These are phyloP conservation scores for Alternaria viburni DNA, from an alignment of 2,329 filamentous ascomycete species.

Conservation along the genomic window DNA sequence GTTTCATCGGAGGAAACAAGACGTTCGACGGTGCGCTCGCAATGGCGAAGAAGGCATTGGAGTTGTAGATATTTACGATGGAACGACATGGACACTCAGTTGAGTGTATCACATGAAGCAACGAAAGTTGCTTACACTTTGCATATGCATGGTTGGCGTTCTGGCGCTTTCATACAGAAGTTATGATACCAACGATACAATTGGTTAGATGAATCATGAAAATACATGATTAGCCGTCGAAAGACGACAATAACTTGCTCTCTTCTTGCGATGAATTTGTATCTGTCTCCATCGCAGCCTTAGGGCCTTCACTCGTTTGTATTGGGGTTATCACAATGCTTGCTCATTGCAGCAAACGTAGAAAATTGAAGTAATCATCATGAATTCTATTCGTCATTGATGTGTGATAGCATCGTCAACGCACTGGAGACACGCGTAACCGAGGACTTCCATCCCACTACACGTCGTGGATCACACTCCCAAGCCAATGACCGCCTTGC, in stretches of 20 bases:
- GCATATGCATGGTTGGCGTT: constrained; percentile 40
- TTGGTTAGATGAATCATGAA: constrained; percentile 18
- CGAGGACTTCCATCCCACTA: background rate
- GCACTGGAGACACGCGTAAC: background rate
- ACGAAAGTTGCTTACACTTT: constrained; percentile 24
- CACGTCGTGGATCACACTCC: background rate
- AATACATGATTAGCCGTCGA: constrained; percentile 1
- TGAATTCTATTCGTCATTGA: background rate
- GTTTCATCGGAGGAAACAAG: constrained; percentile 96
- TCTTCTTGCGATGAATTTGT: background rate
- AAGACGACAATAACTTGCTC: background rate
- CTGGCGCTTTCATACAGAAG: constrained; percentile 30
- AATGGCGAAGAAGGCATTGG: constrained; percentile 81
- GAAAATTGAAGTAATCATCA: background rate
- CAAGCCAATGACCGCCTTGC: background rate
- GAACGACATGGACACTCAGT: background rate
- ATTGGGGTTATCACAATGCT: background rate
- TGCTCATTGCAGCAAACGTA: background rate
- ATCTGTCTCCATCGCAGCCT: background rate
- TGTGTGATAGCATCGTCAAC: background rate
- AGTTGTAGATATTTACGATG: constrained; percentile 27
- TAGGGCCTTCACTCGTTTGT: background rate
- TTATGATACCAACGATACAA: constrained; percentile 33
- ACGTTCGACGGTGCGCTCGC: constrained; percentile 85
- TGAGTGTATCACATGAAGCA: constrained; percentile 6